These are phyloP conservation scores for Botrytis galanthina DNA, from an alignment of 2,329 filamentous ascomycete species.

Conservation along the genomic window DNA sequence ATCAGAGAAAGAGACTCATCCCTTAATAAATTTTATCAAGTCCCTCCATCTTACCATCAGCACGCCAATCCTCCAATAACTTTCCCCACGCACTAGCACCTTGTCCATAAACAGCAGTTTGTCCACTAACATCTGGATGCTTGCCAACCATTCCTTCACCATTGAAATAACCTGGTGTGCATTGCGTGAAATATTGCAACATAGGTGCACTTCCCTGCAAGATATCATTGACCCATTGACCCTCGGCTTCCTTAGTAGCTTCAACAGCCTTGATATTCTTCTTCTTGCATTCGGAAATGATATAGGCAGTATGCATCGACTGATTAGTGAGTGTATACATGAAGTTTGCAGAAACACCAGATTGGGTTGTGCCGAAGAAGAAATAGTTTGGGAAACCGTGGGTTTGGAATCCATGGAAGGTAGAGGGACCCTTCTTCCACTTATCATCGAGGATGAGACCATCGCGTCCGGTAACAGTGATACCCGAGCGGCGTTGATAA, in stretches of 20 bases:
- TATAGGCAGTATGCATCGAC: slow-evolving; percentile 8
- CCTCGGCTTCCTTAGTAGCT: neutral
- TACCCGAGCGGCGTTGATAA: slow-evolving; percentile 15
- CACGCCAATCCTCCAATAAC: slow-evolving; percentile 14
- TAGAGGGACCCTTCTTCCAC: slow-evolving; percentile 9
- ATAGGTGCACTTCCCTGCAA: neutral
- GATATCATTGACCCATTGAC: slow-evolving; percentile 11
- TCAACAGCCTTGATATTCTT: slow-evolving; percentile 8
- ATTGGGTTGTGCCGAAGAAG: slow-evolving; percentile 17
- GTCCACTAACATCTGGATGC: neutral
- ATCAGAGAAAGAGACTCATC: neutral
- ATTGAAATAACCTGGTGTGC: slow-evolving; percentile 19
- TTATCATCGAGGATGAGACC: slow-evolving; percentile 13
- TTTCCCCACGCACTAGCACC: slow-evolving; percentile 19
- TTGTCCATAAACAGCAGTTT: neutral
- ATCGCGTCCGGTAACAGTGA: slow-evolving; percentile 1
- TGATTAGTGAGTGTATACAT: slow-evolving; percentile 14
- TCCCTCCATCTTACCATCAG: slow-evolving; percentile 10
- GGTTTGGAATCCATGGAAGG: slow-evolving; percentile 17
- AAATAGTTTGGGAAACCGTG: slow-evolving; percentile 17
- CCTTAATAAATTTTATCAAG: slow-evolving; percentile 4
- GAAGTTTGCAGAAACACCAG: slow-evolving; percentile 17
- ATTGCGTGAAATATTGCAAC: neutral
- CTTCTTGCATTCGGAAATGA: slow-evolving; percentile 9
- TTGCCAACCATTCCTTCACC: slow-evolving; percentile 10